Percentiles rank a stretch among this genome's conserved stretches.
Evolutionary conservation across 306 rosid genomes (phyloP).

Genomic region (Castanea crenata): DNA sequence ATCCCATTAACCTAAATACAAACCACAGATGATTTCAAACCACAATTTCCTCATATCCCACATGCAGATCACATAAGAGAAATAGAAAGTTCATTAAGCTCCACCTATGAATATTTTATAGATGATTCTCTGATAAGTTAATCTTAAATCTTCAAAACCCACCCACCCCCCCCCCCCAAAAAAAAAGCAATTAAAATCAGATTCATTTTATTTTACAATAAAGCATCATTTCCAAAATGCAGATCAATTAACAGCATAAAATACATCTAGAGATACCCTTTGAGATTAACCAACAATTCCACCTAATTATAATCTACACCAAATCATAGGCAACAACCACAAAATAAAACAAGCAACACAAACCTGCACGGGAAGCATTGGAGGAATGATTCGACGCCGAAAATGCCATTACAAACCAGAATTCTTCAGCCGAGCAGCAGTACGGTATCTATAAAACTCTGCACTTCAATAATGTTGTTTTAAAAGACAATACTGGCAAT

Average conservation of each 20-base stretch:
- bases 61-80: background rate
- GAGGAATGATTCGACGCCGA: constrained; percentile 50
- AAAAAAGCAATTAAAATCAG: background rate
- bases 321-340: background rate
- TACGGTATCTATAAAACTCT: constrained; percentile 19
- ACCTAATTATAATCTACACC: background rate
- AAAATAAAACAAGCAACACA: constrained; percentile 14
- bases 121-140: background rate
- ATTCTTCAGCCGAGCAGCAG: constrained; percentile 14
- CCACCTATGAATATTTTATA: background rate
- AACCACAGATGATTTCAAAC: background rate
- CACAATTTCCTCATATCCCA: background rate
- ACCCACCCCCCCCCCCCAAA: background rate
- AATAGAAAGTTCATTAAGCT: background rate
- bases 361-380: constrained; percentile 52
- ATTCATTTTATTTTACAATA: background rate
- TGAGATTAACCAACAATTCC: background rate
- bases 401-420: constrained; percentile 44
- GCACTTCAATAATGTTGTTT: background rate
- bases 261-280: background rate
- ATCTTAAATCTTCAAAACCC: background rate
- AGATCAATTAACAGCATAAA: background rate
- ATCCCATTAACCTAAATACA: background rate
- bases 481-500: constrained; percentile 10
- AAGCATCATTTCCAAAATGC: background rate